Evolutionary conservation across 345 rosid species (phyloP), one percentile per base, ranked within the genome.

Genomic region (Gossypium anomalum): DNA sequence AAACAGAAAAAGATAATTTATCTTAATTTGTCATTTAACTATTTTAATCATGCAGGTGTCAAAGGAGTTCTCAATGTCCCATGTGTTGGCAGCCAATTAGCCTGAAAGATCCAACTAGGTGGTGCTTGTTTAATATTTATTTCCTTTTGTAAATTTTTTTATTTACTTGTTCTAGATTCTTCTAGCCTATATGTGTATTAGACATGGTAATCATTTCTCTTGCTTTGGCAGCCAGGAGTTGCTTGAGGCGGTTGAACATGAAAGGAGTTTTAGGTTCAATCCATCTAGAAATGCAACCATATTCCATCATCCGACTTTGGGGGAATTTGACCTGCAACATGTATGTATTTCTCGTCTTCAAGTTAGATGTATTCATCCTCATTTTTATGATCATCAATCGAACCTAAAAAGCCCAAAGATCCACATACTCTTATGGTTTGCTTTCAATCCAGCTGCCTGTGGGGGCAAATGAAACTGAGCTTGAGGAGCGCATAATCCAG

Each of bases 71-170:
- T 52, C 97, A 92, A 75, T 94, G 98, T 83, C 98, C 98, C 11
- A 94, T 94, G 98, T 94, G 98, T 70, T 91, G 95, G 97, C 98
- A 92, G 76, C 77, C 98, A 10, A 86, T 94, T 77, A 86, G 93
- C 78, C 84, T 94, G 78, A 94, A 94, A 86, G 98, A 94, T 78
- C 90, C 97, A 29, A 82, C 88, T 20, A 84, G 98, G 98, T 94
- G 41, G 6, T 56, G 49, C 68, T 48, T 15, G 41, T 51, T 38
- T 67, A 13, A n/a, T 44, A 12, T 47, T 53, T 51, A 4, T 52
- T 11, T 29, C 23, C 29, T 5, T 15, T 23, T 81, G 11, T 9
- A 73, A 55, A n/a, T 43, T 20, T 73, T 66, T 3, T 71, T 59
- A 29, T 14, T 62, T 63, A 19, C 19, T 3, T 22, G n/a, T 19